Base-by-base conservation (phyloP, 306 rosid genomes). In the Cercis canadensis region DNA sequence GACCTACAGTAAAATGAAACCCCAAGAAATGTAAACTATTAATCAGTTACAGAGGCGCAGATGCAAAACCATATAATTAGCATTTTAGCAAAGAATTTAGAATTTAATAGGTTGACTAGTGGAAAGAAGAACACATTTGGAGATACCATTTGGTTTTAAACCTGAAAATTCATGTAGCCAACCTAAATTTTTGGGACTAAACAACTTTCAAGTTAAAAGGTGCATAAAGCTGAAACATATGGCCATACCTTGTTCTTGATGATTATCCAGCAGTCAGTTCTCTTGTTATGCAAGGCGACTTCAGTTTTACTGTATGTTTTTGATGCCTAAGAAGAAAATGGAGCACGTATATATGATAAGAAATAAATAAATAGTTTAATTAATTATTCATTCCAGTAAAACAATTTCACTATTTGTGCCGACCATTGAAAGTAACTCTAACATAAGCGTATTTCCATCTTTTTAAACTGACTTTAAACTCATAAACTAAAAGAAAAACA, bases 261-360 rank as follows among this genome's bases (percentile, higher is more conserved):
- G 62, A 93, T 93, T 78, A 93, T 82, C 97, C 98, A 93, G 73
- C 98, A 93, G 76, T 93, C 94, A 21, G 97, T 84, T 80, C 89
- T 84, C 76, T 72, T 90, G 75, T 84, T 87, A 83, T 93, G 98
- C 84, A 66, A 81, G 11, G 85, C 72, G 8, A 93, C 87, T 43
- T 93, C 90, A 33, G 79, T 67, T 80, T 89, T 87, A 68, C 75
- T 76, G 82, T 79, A 88, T 70, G 78, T 49, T 77, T 86, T 87
- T 65, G 87, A 74, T 55, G 75, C 73, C 98, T 92, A 65, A 69
- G 68, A 75, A 57, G 33, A 82, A 58, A 62, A 82, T 32, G 10
- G 19, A 75, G 74, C 12, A 67, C 5, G 64, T n/a, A 69, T 19
- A 43, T 15, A 57, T 12, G 13, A 29, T 19, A 60, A 6, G 5